Percentiles rank a stretch among this genome's conserved stretches.
Evolutionary conservation across 768 basidiomycete genomes (phyloP).

Genomic region (Suillus americanus): DNA sequence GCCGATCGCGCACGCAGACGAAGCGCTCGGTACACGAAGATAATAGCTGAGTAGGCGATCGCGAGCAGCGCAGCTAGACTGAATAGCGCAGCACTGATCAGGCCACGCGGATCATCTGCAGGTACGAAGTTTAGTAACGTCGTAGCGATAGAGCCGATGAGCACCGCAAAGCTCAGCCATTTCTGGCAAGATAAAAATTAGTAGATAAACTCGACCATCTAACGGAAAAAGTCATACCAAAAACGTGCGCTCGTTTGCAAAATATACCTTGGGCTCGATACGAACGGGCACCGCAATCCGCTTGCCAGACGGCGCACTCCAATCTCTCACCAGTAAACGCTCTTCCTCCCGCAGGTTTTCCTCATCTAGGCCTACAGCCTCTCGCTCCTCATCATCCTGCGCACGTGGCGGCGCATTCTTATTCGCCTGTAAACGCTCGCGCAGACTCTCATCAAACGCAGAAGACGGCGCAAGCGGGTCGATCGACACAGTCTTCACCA

Average conservation of each 20-base stretch:
- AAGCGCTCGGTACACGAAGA: slow-evolving; percentile 76
- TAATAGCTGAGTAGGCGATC: slow-evolving; percentile 81
- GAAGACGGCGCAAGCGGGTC: slow-evolving; percentile 84
- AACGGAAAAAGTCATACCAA: slow-evolving; percentile 53
- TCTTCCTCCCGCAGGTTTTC: slow-evolving; percentile 43
- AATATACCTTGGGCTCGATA: slow-evolving; percentile 97
- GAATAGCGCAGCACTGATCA: slow-evolving; percentile 87
- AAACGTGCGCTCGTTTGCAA: slow-evolving; percentile 94
- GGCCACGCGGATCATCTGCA: slow-evolving; percentile 67
- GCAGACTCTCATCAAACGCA: slow-evolving; percentile 81
- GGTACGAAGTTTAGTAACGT: slow-evolving; percentile 85
- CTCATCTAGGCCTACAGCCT: slow-evolving; percentile 36
- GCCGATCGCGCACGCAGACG: slow-evolving; percentile 70
- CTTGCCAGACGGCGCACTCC: slow-evolving; percentile 84
- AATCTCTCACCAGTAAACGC: slow-evolving; percentile 61
- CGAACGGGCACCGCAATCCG: slow-evolving; percentile 92
- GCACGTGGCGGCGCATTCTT: slow-evolving; percentile 19
- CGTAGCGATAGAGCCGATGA: slow-evolving; percentile 88
- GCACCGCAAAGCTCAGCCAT: slow-evolving; percentile 87
- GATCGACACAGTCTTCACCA: slow-evolving; percentile 71
- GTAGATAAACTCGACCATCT: slow-evolving; percentile 2
- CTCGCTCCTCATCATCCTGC: slow-evolving; percentile 21
- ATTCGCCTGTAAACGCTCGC: slow-evolving; percentile 56
- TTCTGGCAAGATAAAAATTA: slow-evolving; percentile 45
- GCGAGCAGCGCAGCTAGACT: slow-evolving; percentile 86